Conservation (phyloP, 1,139 yeast genomes). For the Zygoascus sp. region DNA sequence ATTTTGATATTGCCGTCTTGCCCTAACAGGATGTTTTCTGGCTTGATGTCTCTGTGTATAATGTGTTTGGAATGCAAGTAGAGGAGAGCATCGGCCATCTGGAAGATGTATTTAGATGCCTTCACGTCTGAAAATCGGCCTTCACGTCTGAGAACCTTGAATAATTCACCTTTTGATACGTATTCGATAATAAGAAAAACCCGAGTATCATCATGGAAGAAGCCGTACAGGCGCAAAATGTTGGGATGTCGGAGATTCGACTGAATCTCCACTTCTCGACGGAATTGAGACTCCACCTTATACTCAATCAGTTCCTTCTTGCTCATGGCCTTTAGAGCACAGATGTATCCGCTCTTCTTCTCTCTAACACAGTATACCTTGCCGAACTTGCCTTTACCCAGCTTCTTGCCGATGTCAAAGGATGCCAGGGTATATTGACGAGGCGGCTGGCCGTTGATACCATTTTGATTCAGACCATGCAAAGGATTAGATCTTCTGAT, state of each 20-base stretch:
- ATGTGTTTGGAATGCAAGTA: constrained; percentile 75
- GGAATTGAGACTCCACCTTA: constrained; percentile 80
- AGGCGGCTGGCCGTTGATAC: constrained; percentile 18
- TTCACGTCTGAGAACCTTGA: constrained; percentile 59
- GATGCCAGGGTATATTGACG: constrained; percentile 34
- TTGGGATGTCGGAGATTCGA: constrained; percentile 68
- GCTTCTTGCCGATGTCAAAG: constrained; percentile 80
- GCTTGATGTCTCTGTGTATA: constrained; percentile 89
- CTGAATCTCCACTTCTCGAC: constrained; percentile 90
- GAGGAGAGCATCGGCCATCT: constrained; percentile 72
- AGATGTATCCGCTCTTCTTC: constrained; percentile 65
- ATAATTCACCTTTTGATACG: constrained; percentile 82
- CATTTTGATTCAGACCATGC: constrained; percentile 22
- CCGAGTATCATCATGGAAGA: constrained; percentile 72
- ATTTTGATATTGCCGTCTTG: constrained; percentile 60
- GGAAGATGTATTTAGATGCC: constrained; percentile 73
- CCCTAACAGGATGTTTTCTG: constrained; percentile 81
- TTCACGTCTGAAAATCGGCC: constrained; percentile 65
- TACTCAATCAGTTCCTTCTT: constrained; percentile 70
- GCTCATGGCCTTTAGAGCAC: constrained; percentile 89
- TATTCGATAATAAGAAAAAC: constrained; percentile 84
- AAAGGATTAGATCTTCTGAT: constrained; percentile 28
- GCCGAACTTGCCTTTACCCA: constrained; percentile 94
- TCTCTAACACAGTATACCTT: constrained; percentile 87
- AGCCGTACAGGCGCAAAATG: constrained; percentile 76